Percentiles rank a stretch among this genome's conserved stretches.
phyloP scores from a whole-genome alignment of 345 rosid genomes.

The Salix koriyanagi region DNA sequence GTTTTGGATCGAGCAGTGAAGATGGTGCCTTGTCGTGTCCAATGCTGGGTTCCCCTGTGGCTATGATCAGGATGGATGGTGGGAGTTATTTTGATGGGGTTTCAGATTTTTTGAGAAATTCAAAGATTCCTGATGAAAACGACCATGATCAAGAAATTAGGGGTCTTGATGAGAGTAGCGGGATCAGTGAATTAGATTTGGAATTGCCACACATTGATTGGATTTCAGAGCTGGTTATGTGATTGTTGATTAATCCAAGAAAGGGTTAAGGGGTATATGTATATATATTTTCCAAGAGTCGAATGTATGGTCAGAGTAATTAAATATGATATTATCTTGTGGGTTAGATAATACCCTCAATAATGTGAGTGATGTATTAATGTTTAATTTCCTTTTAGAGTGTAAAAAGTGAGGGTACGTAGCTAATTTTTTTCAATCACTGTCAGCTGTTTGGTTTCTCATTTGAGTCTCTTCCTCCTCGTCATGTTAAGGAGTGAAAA shows the following conservation, averaged over 20 bases:
- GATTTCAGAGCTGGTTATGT: conserved; percentile 21
- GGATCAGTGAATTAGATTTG: not conserved
- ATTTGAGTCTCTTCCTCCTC: no score
- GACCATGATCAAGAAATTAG: not conserved
- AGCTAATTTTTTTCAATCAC: no score
- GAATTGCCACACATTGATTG: conserved; percentile 21
- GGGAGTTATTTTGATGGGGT: conserved; percentile 6
- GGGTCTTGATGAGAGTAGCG: not conserved
- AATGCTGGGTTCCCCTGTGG: not conserved
- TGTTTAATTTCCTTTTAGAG: no score
- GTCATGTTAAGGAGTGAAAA: no score
- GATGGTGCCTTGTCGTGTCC: conserved; percentile 1
- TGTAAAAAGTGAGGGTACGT: no score
- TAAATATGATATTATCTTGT: no score
- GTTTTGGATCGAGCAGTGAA: not conserved
- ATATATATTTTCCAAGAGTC: no score
- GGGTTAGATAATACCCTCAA: no score
- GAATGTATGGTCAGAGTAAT: no score
- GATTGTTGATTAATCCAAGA: no score
- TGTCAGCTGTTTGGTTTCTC: no score
- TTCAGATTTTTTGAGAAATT: conserved; percentile 7
- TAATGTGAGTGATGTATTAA: no score
- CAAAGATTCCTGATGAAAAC: not conserved
- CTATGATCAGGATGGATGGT: conserved; percentile 1
- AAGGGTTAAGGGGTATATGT: not conserved